phyloP scores from a whole-genome alignment of 768 basidiomycete species.

The Macrocybe gigantea region DNA sequence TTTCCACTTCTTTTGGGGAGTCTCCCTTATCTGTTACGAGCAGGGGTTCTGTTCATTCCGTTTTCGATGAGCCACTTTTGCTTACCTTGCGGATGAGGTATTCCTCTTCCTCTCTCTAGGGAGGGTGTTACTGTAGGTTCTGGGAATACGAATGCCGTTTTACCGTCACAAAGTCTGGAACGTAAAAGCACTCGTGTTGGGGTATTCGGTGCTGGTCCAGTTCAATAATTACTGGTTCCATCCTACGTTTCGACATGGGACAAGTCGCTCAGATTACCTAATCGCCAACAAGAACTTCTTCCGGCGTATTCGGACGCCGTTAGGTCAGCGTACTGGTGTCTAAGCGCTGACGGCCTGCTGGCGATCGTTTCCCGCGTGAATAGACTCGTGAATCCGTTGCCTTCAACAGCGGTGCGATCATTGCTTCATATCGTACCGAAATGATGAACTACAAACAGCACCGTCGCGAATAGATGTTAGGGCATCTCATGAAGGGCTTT shows the following conservation, averaged over 20 bases:
- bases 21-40: conserved; percentile 57
- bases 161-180: conserved; percentile 71
- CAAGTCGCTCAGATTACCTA: background rate
- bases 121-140: conserved; percentile 1
- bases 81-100: conserved; percentile 72
- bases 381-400: too few relatives aligned
- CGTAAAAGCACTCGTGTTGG: conserved; percentile 51
- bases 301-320: background rate
- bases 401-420: too few relatives aligned
- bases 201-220: conserved; percentile 25
- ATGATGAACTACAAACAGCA: too few relatives aligned
- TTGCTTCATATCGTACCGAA: too few relatives aligned
- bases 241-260: conserved; percentile 6
- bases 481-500: too few relatives aligned
- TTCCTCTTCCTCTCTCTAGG: conserved; percentile 61
- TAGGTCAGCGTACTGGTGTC: background rate
- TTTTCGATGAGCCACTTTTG: conserved; percentile 2
- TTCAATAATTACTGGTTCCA: conserved; percentile 7
- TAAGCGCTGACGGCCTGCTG: background rate
- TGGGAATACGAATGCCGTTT: conserved; percentile 6
- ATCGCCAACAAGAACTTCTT: background rate
- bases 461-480: too few relatives aligned
- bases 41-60: background rate
- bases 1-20: conserved; percentile 82
- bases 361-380: too few relatives aligned